Conservation (phyloP, 2,329 filamentous ascomycete genomes). For the Pseudopyrenochaeta lycopersici region DNA sequence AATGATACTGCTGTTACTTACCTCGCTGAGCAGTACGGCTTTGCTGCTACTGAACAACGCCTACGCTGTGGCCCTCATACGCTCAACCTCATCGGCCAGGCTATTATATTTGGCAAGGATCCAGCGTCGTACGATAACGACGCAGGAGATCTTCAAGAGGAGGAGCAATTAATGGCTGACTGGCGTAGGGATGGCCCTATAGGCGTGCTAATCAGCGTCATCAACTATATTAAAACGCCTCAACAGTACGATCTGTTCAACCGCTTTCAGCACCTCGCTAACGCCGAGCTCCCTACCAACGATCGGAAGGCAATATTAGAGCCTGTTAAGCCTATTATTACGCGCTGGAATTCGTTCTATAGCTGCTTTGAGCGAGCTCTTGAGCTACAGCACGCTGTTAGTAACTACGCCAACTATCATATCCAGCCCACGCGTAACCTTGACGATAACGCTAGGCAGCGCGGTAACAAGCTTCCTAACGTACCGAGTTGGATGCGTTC, state of each 20-base stretch:
- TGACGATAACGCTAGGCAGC: background rate
- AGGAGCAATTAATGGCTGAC: background rate
- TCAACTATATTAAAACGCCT: constrained; percentile 8
- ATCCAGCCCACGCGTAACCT: background rate
- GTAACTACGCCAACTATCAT: background rate
- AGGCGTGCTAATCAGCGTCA: background rate
- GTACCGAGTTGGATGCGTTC: background rate
- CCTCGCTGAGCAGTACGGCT: background rate
- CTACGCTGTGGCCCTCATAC: constrained; percentile 1
- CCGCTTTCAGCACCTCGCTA: background rate
- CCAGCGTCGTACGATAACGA: background rate
- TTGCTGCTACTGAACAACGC: background rate
- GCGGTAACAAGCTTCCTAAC: background rate
- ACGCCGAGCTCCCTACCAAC: background rate
- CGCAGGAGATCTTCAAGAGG: background rate
- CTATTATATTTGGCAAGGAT: background rate
- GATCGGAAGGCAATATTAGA: background rate
- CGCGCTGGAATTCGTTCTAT: background rate
- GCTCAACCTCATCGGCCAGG: background rate
- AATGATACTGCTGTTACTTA: constrained; percentile 1
- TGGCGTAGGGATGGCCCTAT: background rate
- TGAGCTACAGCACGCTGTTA: background rate
- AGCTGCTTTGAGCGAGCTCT: background rate
- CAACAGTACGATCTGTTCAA: constrained; percentile 3
- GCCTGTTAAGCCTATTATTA: background rate